Evolutionary conservation across 306 rosid genomes (phyloP).

Genomic region (Cyamopsis tetragonoloba): DNA sequence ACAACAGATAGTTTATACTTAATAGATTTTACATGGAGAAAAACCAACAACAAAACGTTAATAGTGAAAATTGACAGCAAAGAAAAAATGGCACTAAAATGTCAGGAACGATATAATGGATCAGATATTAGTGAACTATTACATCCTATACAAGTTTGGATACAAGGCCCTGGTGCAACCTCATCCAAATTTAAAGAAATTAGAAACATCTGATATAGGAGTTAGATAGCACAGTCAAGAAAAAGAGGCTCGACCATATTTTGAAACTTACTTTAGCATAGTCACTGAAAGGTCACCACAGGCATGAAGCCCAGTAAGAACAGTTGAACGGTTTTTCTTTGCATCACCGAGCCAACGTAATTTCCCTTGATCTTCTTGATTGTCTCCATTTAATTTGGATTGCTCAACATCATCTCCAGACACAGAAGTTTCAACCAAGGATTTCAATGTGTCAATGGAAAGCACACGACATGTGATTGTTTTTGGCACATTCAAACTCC

Average conservation of each 20-base stretch:
- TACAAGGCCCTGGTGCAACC: background rate
- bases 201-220: background rate
- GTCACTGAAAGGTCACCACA: slow-evolving; percentile 94
- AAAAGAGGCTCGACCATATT: background rate
- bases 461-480: slow-evolving; percentile 70
- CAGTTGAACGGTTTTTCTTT: slow-evolving; percentile 41
- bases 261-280: slow-evolving; percentile 72
- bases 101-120: background rate
- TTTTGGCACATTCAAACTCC: slow-evolving; percentile 61
- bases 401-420: slow-evolving; percentile 34
- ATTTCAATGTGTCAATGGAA: slow-evolving; percentile 66
- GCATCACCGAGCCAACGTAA: slow-evolving; percentile 22
- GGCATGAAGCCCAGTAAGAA: slow-evolving; percentile 97
- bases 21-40: background rate
- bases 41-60: slow-evolving; percentile 9
- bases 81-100: background rate
- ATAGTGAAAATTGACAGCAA: background rate
- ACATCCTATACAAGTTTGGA: background rate
- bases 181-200: slow-evolving; percentile 1
- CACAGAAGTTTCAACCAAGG: slow-evolving; percentile 49
- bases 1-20: background rate
- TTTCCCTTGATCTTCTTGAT: slow-evolving; percentile 26
- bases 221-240: background rate
- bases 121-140: background rate
- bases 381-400: slow-evolving; percentile 20